Base-by-base conservation (phyloP, 2,329 filamentous ascomycete species). In the Setomelanomma holmii region DNA sequence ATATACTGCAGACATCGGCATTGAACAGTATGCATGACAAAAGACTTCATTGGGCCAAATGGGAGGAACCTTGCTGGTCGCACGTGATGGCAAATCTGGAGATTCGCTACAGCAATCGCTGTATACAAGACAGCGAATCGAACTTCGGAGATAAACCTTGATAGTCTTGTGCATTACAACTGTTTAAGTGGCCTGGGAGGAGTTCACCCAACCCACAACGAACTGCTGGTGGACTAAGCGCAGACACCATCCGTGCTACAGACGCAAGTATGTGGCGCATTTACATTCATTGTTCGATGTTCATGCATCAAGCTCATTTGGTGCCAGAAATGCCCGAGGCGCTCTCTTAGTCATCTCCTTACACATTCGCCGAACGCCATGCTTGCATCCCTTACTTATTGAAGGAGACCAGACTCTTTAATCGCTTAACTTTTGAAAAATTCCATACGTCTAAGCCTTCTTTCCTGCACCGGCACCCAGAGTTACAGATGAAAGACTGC, bases 401-500 rank as follows among this genome's bases (percentile, higher is more conserved):
- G 5, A 30, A 30, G 14, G 27, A 23, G 11, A 34, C 30, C 5
- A 33, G 20, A 7, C 27, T 21, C 17, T 12, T 4, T 4, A 20
- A 20, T 12, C 27, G 16, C 22, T 24, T 34, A 12, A 20, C n/a
- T 33, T 19, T 17, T 19, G 19, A 17, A 10, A 4, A 36, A 38
- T 8, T 4, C 11, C 21, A 11, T 36, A 19, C 16, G 4, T 41
- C 36, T 48, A 56, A 46, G 45, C 49, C 33, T 56, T 49, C 45
- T 53, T 51, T 12, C 40, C 40, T 30, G 40, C 27, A 14, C 10
- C 24, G 11, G 46, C 48, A 2, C 14, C 34, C 20, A 58, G 47
- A 10, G 55, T 41, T 16, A 58, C 44, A 2, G 49, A 46, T 8
- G 52, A 48, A 11, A 53, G 10, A 4, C 30, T 49, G 16, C 56